Conservation (phyloP, 176 grass and related monocot genomes). For the Stipa capillata region DNA sequence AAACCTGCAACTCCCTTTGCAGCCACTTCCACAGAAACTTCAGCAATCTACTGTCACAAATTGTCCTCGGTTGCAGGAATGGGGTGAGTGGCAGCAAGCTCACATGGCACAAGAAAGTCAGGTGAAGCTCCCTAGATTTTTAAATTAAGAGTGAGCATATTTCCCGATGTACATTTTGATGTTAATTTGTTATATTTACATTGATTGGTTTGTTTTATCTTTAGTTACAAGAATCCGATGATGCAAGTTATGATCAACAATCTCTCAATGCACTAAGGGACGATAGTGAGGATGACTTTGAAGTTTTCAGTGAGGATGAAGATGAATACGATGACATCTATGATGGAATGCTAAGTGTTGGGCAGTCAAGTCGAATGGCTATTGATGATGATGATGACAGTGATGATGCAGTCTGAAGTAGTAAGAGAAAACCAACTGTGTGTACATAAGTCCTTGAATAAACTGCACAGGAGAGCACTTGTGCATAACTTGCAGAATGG, state of each 20-base stretch:
- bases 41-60: background rate
- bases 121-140: background rate
- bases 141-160: background rate
- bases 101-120: background rate
- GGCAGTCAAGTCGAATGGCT: background rate
- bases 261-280: background rate
- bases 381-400: background rate
- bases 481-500: too few relatives aligned
- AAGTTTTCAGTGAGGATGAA: background rate
- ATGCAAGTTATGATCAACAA: background rate
- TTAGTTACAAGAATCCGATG: background rate
- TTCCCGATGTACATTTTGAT: background rate
- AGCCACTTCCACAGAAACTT: background rate
- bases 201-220: background rate
- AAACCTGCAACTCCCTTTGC: background rate
- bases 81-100: slow-evolving; percentile 13
- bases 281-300: background rate
- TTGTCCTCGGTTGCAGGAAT: slow-evolving; percentile 3
- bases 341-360: background rate
- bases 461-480: too few relatives aligned
- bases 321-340: slow-evolving; percentile 5
- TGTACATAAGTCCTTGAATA: background rate
- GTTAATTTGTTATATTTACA: background rate
- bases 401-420: background rate
- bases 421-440: background rate